A percentile compares a stretch with the other conserved stretches of the same genome.
phyloP scores from a whole-genome alignment of 371 early-diverging fungal genomes.

The Parasitella parasitica region DNA sequence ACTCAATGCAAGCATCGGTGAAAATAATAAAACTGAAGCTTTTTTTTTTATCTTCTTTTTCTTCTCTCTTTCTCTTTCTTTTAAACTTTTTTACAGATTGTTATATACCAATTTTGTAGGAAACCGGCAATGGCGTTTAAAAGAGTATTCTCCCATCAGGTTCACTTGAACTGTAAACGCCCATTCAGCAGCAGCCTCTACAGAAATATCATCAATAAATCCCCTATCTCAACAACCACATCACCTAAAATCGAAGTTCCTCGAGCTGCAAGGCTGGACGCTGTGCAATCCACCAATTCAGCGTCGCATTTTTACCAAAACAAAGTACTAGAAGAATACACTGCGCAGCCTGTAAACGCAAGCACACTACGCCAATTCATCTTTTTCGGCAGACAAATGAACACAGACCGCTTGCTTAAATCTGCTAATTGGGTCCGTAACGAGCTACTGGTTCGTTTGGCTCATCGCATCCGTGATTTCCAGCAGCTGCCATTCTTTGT shows the following conservation, averaged over 20 bases:
- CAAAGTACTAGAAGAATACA: conserved; percentile 84
- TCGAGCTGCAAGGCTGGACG: conserved; percentile 9
- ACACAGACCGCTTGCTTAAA: conserved; percentile 75
- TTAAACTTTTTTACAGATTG: neutral
- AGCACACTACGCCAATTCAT: conserved; percentile 92
- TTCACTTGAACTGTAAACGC: neutral
- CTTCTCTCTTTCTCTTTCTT: neutral
- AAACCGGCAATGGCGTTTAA: conserved; percentile 6
- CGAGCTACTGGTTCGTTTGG: conserved; percentile 89
- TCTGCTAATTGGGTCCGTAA: conserved; percentile 88
- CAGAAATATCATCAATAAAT: neutral
- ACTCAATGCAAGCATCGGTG: neutral
- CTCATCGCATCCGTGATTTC: conserved; percentile 89
- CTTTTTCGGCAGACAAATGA: conserved; percentile 91
- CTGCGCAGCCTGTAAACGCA: conserved; percentile 71
- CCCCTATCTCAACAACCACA: neutral
- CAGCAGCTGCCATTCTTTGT: conserved; percentile 91
- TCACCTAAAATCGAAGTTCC: conserved; percentile 9
- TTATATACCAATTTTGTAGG: neutral
- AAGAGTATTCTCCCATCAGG: neutral
- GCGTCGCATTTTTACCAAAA: conserved; percentile 91
- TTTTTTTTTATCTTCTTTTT: neutral
- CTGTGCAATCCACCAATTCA: conserved; percentile 32
- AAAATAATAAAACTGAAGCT: neutral
- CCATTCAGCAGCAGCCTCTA: neutral